Conservation (phyloP, 768 basidiomycete genomes). For the Rickenella mellea region DNA sequence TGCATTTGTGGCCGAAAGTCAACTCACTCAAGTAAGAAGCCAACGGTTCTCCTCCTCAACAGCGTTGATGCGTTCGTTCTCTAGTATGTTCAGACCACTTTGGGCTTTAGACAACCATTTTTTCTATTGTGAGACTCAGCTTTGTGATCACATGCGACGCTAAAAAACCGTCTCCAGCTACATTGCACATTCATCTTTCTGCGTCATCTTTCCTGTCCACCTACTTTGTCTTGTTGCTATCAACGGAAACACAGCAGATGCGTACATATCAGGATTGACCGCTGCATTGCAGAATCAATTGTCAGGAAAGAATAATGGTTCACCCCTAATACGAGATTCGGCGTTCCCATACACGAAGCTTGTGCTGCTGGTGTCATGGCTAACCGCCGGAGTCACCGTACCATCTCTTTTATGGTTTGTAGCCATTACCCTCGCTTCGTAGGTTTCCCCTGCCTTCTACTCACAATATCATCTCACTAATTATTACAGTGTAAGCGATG, state of each 20-base stretch:
- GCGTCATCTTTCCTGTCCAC: constrained; percentile 76
- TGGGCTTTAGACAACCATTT: constrained; percentile 80
- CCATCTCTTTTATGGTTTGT: constrained; percentile 72
- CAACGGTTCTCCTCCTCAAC: neutral
- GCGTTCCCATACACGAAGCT: constrained; percentile 23
- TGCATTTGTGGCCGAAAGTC: constrained; percentile 70
- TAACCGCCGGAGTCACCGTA: constrained; percentile 51
- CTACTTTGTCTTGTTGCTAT: constrained; percentile 50
- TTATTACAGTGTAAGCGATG: constrained; percentile 58
- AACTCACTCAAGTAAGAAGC: constrained; percentile 58
- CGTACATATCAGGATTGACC: constrained; percentile 43
- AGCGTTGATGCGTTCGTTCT: neutral
- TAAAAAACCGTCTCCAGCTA: constrained; percentile 40
- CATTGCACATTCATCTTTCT: constrained; percentile 76
- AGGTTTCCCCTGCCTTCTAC: constrained; percentile 20
- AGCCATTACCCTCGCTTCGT: constrained; percentile 64
- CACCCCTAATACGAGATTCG: constrained; percentile 1
- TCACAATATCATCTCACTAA: constrained; percentile 5
- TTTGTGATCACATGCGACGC: neutral
- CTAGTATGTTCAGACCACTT: constrained; percentile 70
- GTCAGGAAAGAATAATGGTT: neutral
- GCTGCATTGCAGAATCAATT: constrained; percentile 33
- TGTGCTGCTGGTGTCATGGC: constrained; percentile 17
- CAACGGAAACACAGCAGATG: constrained; percentile 35
- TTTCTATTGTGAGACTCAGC: constrained; percentile 62